Conservation (phyloP, 2,329 filamentous ascomycete genomes). For the Chrysoporthe cubensis region DNA sequence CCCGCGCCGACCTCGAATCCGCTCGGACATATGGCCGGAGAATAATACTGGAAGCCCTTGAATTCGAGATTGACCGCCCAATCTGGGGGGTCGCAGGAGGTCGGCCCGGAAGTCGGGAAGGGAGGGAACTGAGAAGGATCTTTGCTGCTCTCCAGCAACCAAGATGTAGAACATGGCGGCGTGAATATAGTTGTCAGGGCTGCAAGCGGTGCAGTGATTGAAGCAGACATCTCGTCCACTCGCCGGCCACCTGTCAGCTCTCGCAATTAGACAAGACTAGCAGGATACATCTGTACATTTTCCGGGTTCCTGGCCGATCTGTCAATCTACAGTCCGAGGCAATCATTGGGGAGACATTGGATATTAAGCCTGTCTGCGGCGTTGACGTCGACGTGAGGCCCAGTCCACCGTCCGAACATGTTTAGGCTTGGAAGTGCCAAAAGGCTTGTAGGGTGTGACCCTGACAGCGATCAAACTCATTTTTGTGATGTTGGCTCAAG, state of each 20-base stretch:
- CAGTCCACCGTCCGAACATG: slow-evolving; percentile 1
- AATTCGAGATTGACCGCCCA: slow-evolving; percentile 42
- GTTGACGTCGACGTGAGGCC: neutral
- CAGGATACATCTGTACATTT: neutral
- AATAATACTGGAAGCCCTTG: slow-evolving; percentile 45
- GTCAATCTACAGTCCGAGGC: neutral
- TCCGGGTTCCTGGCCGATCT: neutral
- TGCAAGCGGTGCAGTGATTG: slow-evolving; percentile 38
- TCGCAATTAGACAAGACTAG: neutral
- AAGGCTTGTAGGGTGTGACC: neutral
- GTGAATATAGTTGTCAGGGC: slow-evolving; percentile 47
- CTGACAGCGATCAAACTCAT: slow-evolving; percentile 10
- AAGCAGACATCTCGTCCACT: slow-evolving; percentile 13
- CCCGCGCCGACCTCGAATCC: slow-evolving; percentile 41
- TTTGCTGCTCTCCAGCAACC: slow-evolving; percentile 45
- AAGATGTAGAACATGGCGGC: slow-evolving; percentile 44
- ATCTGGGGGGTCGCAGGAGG: slow-evolving; percentile 41
- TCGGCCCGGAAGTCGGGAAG: slow-evolving; percentile 39
- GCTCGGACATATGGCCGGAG: slow-evolving; percentile 45
- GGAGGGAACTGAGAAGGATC: slow-evolving; percentile 44
- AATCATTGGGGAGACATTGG: neutral
- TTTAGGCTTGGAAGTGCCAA: slow-evolving; percentile 2
- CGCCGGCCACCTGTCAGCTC: slow-evolving; percentile 1
- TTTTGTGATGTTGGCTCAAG: neutral
- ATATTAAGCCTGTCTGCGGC: neutral